phyloP scores from a whole-genome alignment of 2,329 filamentous ascomycete genomes.

The Clarireedia paspali region DNA sequence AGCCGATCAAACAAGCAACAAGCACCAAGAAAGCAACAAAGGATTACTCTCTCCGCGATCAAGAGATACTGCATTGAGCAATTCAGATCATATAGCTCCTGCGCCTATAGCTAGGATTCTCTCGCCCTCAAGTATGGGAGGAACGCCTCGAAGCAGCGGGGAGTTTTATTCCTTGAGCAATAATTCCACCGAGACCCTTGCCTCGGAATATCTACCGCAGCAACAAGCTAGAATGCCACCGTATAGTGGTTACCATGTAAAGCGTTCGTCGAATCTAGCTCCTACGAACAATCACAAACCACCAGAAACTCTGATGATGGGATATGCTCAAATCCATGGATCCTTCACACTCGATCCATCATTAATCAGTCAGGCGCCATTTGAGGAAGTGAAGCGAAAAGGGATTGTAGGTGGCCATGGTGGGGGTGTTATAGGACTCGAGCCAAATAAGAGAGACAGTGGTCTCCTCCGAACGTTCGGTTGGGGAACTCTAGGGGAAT shows the following conservation, averaged over 20 bases:
- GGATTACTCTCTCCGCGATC: slow-evolving; percentile 23
- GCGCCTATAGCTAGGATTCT: slow-evolving; percentile 54
- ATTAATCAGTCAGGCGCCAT: slow-evolving; percentile 78
- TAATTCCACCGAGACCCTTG: slow-evolving; percentile 85
- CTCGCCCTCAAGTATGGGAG: slow-evolving; percentile 67
- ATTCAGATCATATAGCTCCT: slow-evolving; percentile 51
- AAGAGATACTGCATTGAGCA: slow-evolving; percentile 35
- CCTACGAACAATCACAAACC: slow-evolving; percentile 37
- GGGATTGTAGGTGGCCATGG: slow-evolving; percentile 82
- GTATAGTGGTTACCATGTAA: slow-evolving; percentile 30
- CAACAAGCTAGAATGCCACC: slow-evolving; percentile 35
- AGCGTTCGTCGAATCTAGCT: slow-evolving; percentile 38
- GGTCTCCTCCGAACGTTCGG: slow-evolving; percentile 78
- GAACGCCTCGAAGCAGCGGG: slow-evolving; percentile 81
- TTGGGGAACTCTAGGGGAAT: slow-evolving; percentile 83
- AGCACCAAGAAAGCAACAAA: slow-evolving; percentile 12
- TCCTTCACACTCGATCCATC: slow-evolving; percentile 90
- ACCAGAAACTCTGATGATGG: slow-evolving; percentile 91
- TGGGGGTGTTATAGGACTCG: slow-evolving; percentile 76
- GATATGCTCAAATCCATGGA: slow-evolving; percentile 88
- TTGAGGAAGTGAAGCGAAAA: slow-evolving; percentile 94
- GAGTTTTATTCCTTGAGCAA: slow-evolving; percentile 96
- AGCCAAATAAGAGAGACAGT: slow-evolving; percentile 63
- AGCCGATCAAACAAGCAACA: slow-evolving; percentile 2
- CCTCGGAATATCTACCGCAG: slow-evolving; percentile 75